These are phyloP conservation scores for Penicillium malachiteum DNA, from an alignment of 495 filamentous ascomycete genomes.

Conservation along the genomic window DNA sequence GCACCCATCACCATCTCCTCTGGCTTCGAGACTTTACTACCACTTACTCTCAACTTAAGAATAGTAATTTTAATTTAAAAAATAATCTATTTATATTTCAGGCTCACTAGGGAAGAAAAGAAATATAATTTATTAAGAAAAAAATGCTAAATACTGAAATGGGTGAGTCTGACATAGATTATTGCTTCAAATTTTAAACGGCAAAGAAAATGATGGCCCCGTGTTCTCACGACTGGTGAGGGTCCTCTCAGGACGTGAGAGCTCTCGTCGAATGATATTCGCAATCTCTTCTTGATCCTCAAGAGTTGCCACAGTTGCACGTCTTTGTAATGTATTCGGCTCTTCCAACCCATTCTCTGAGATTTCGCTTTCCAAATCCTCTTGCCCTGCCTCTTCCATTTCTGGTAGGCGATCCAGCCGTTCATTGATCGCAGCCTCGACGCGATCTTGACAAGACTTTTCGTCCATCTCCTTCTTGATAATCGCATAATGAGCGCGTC, in stretches of 20 bases:
- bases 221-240: slow-evolving; percentile 7
- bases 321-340: neutral
- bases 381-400: neutral
- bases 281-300: slow-evolving; percentile 11
- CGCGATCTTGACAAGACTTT: slow-evolving; percentile 19
- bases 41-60: too few relatives aligned
- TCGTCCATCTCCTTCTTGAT: slow-evolving; percentile 34
- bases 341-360: slow-evolving; percentile 1
- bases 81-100: too few relatives aligned
- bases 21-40: too few relatives aligned
- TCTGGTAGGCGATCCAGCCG: neutral
- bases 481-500: slow-evolving; percentile 36
- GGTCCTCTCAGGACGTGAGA: slow-evolving; percentile 11
- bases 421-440: slow-evolving; percentile 26
- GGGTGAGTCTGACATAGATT: neutral
- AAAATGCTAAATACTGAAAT: neutral
- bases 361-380: neutral
- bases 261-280: slow-evolving; percentile 15
- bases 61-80: too few relatives aligned
- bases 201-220: slow-evolving; percentile 15
- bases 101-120: neutral
- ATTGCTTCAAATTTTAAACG: slow-evolving; percentile 4
- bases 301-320: slow-evolving; percentile 4
- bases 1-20: too few relatives aligned
- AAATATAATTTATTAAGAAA: neutral